A percentile compares a stretch with the other conserved stretches of the same genome.
These are phyloP conservation scores for Septoria petroselini DNA, from an alignment of 2,329 filamentous ascomycete genomes.

Conservation along the genomic window DNA sequence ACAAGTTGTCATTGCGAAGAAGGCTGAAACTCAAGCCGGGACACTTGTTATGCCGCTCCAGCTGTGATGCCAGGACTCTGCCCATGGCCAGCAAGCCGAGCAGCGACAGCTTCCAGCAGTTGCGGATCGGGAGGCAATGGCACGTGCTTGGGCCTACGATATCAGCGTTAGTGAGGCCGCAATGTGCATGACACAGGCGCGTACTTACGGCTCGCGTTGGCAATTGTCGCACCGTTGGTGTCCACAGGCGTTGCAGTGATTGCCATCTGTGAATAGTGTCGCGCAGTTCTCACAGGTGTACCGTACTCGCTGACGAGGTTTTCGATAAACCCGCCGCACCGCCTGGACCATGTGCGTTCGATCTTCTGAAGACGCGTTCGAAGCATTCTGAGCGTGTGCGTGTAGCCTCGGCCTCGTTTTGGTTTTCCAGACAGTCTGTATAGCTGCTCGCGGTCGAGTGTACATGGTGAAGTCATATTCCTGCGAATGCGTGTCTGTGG, in stretches of 20 bases:
- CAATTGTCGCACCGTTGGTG: conserved; percentile 44
- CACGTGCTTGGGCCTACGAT: conserved; percentile 20
- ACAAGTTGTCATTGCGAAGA: conserved; percentile 6
- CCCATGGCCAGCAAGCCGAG: conserved; percentile 25
- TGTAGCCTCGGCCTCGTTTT: conserved; percentile 46
- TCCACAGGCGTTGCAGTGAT: conserved; percentile 50
- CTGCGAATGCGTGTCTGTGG: conserved; percentile 11
- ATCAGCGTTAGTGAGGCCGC: conserved; percentile 2
- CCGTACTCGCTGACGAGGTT: conserved; percentile 45
- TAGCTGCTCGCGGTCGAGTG: conserved; percentile 27
- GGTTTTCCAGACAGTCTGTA: conserved; percentile 59
- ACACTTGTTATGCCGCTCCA: conserved; percentile 7
- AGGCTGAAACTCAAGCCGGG: neutral
- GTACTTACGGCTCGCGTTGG: conserved; percentile 50
- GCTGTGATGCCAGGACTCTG: conserved; percentile 8
- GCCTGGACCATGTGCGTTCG: conserved; percentile 32
- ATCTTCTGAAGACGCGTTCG: conserved; percentile 18
- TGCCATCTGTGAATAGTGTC: conserved; percentile 56
- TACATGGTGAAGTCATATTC: conserved; percentile 25
- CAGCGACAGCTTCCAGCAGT: conserved; percentile 23
- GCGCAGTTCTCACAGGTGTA: conserved; percentile 62
- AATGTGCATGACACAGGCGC: neutral
- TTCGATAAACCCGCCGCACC: conserved; percentile 43
- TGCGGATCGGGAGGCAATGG: conserved; percentile 22
- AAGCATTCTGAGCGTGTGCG: neutral